Conservation (phyloP, 768 basidiomycete genomes). For the Collybiopsis luxurians region DNA sequence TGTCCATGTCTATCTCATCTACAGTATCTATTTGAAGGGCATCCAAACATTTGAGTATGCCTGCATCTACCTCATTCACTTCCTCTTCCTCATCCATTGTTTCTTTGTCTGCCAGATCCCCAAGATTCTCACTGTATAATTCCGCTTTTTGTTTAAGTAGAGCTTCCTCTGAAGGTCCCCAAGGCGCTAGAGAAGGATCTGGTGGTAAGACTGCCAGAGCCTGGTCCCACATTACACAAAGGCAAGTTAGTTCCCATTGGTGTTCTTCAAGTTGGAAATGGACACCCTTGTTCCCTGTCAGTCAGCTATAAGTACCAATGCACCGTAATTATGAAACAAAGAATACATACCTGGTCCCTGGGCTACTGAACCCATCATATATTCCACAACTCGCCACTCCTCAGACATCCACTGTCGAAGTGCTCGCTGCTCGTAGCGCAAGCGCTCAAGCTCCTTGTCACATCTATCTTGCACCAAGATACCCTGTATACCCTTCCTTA, state of each 20-base stretch:
- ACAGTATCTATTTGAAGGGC: background rate
- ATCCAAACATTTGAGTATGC: background rate
- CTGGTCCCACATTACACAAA: background rate
- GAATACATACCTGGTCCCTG: too few relatives aligned
- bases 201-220: background rate
- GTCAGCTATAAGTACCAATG: background rate
- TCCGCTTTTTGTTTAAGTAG: too few relatives aligned
- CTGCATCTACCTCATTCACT: background rate
- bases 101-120: background rate
- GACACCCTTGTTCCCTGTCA: background rate
- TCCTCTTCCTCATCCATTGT: background rate
- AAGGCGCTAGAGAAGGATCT: background rate
- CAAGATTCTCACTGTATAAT: background rate
- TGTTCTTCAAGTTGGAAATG: background rate
- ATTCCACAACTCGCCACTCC: background rate
- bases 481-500: background rate
- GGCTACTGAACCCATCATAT: background rate
- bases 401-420: background rate
- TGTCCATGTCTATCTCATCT: too few relatives aligned
- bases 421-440: background rate
- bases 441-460: background rate
- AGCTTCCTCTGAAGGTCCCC: background rate
- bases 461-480: background rate
- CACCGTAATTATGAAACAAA: too few relatives aligned
- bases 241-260: background rate